Evolutionary conservation across 164 flowering plant species (phyloP), one percentile per base, ranked within the genome.

Genomic region (Taxillus chinensis): DNA sequence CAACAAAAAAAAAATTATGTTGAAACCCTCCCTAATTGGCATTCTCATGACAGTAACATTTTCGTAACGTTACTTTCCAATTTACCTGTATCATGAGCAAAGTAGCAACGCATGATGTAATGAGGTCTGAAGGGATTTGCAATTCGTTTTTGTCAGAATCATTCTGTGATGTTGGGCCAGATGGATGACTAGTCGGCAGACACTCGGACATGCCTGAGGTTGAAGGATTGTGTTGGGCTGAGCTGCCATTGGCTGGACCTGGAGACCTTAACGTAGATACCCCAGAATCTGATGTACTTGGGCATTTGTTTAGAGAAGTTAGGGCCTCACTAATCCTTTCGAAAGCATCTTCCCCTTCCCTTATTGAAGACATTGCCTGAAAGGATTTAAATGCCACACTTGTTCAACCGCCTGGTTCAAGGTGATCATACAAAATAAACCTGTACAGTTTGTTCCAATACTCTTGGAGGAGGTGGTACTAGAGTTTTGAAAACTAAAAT

Each of bases 31-130:
- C 27, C 27, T 27, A 27, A 27, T 27, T 27, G 27, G 27, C 27
- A 27, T 27, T 27, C 27, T 27, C 27, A 27, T 27, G 27, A 27
- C 1, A 27, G 27, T 27, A 27, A 27, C 27, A 27, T 27, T 27
- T 27, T 27, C 27, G 27, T 27, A 27, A 27, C 27, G 27, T 2
- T 27, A 38, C 15, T 39, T 15, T 56, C 5, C 54, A 41, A 37
- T 13, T 67, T 71, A 79, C 83, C 78, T 77, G 83, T 61, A 77
- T 75, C 74, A 71, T 77, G 43, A 73, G 74, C 77, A 77, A 61
- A 48, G 79, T 62, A 40, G 80, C 70, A 41, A 79, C 80, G 56
- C 83, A 79, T 3, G 80, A 74, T 15, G 80, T 67, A 56, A 79
- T 73, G 14, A 79, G 75, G 49, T 77, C 75, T 8, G 77, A 73